Evolutionary conservation across 2,329 filamentous ascomycete genomes (phyloP).

Genomic region (Aspergillus persii): DNA sequence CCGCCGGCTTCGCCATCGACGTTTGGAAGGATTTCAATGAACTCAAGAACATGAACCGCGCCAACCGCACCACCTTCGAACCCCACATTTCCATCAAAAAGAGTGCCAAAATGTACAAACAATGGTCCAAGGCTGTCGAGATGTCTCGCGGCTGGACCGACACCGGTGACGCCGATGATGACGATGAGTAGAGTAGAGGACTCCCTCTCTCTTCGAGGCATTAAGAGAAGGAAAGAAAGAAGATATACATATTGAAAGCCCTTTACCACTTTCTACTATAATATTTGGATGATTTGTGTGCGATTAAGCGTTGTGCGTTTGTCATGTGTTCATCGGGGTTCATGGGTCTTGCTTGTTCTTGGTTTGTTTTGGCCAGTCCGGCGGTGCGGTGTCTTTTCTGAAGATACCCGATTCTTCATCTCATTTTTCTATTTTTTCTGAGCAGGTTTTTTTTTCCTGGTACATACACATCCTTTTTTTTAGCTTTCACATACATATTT

Average conservation of each 20-base stretch:
- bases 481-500: not conserved
- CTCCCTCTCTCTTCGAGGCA: not conserved
- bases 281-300: conserved; percentile 9
- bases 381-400: conserved; percentile 13
- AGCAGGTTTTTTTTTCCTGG: conserved; percentile 31
- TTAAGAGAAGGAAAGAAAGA: not conserved
- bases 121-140: conserved; percentile 74
- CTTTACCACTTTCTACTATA: not conserved
- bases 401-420: conserved; percentile 14
- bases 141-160: conserved; percentile 72
- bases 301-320: conserved; percentile 6
- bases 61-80: conserved; percentile 67
- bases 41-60: conserved; percentile 68
- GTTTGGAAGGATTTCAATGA: conserved; percentile 76
- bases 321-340: conserved; percentile 5
- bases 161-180: conserved; percentile 24
- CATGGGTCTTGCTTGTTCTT: not conserved
- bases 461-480: conserved; percentile 46
- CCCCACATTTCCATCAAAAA: conserved; percentile 61
- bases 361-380: conserved; percentile 7
- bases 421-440: not conserved
- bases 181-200: conserved; percentile 19
- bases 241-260: not conserved
- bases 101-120: conserved; percentile 62
- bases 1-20: conserved; percentile 78